Conservation (phyloP, 176 grass and related monocot genomes). For the Oryza coarctata region DNA sequence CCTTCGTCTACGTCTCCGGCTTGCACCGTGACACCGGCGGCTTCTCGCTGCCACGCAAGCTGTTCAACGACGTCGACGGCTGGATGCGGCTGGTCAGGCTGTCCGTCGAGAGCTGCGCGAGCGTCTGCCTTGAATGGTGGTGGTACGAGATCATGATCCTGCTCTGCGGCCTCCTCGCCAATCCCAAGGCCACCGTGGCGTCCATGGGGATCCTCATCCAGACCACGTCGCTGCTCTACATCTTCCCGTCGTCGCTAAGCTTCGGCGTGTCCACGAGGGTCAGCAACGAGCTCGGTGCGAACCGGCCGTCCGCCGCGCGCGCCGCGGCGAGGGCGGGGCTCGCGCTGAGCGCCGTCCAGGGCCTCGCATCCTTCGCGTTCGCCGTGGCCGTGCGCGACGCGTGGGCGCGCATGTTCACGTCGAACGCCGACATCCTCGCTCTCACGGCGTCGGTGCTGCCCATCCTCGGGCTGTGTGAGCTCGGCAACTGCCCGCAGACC, state of each 20-base stretch:
- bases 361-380: constrained; percentile 56
- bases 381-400: constrained; percentile 57
- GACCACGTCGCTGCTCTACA: constrained; percentile 89
- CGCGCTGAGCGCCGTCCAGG: constrained; percentile 55
- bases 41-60: constrained; percentile 44
- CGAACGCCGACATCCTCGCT: constrained; percentile 55
- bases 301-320: constrained; percentile 51
- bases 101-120: constrained; percentile 63
- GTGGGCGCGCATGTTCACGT: constrained; percentile 88
- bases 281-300: constrained; percentile 85
- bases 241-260: constrained; percentile 98
- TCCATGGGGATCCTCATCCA: constrained; percentile 97
- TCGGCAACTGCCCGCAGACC: constrained; percentile 97
- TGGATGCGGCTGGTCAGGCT: constrained; percentile 61
- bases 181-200: constrained; percentile 75
- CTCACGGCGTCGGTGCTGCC: constrained; percentile 84
- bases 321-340: constrained; percentile 58
- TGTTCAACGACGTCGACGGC: constrained; percentile 53
- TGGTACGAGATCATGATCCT: constrained; percentile 99
- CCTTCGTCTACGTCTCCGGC: constrained; percentile 68
- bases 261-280: constrained; percentile 92
- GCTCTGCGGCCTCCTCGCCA: constrained; percentile 65
- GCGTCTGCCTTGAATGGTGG: constrained; percentile 99
- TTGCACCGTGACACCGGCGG: constrained; percentile 64
- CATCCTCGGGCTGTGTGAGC: constrained; percentile 85